These are phyloP conservation scores for Sugiyamaella lignohabitans DNA, from an alignment of 805 yeast species.

Conservation along the genomic window DNA sequence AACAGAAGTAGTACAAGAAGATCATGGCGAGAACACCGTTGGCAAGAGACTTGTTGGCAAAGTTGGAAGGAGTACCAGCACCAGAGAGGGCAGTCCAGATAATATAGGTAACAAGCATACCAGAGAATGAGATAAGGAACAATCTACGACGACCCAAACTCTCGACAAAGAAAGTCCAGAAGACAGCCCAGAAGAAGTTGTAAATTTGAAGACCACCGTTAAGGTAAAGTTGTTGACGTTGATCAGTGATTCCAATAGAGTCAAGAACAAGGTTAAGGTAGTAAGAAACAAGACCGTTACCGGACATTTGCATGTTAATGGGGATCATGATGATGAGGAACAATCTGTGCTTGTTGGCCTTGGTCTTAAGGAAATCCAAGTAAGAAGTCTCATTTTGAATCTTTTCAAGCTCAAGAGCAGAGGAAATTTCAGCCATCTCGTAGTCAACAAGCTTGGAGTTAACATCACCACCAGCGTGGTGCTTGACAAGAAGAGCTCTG, in stretches of 20 bases:
- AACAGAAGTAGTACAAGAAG: constrained; percentile 14
- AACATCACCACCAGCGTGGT: constrained; percentile 24
- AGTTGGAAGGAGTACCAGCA: constrained; percentile 25
- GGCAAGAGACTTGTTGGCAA: constrained; percentile 6
- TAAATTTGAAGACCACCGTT: constrained; percentile 12
- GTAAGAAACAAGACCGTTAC: constrained; percentile 28
- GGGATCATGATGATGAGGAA: constrained; percentile 8
- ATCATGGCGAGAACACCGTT: constrained; percentile 17
- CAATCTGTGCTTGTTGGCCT: constrained; percentile 11
- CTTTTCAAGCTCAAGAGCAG: constrained; percentile 20
- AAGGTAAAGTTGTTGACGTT: constrained; percentile 9
- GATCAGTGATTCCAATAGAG: constrained; percentile 46
- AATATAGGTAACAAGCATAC: constrained; percentile 13
- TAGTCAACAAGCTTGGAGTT: constrained; percentile 21
- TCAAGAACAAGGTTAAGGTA: constrained; percentile 44
- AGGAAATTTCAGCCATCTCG: constrained; percentile 21
- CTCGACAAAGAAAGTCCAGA: constrained; percentile 11
- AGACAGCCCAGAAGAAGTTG: constrained; percentile 4
- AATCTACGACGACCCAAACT: constrained; percentile 14
- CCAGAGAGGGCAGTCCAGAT: constrained; percentile 47
- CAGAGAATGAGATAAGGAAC: constrained; percentile 14
- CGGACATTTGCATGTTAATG: constrained; percentile 12
- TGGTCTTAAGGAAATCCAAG: constrained; percentile 8
- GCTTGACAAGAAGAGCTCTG: constrained; percentile 33
- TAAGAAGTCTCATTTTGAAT: constrained; percentile 10